Percentiles rank a stretch among this genome's conserved stretches.
Conservation (phyloP, 2,329 filamentous ascomycete genomes). For the Nothopassalora personata region DNA sequence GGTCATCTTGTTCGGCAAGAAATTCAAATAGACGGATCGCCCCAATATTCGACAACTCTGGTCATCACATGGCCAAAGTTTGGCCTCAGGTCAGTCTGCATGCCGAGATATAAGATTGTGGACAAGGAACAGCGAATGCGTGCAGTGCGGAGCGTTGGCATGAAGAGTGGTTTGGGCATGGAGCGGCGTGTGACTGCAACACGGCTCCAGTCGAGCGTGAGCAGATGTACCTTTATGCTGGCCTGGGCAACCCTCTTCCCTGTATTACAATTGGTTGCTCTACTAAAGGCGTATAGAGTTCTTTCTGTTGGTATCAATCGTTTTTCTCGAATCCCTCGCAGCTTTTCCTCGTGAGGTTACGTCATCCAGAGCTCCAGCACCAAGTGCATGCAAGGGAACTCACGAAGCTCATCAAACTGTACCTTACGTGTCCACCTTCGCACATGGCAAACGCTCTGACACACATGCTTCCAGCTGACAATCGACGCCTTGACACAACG, state of each 20-base stretch:
- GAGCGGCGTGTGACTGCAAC: slow-evolving; percentile 16
- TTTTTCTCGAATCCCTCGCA: background rate
- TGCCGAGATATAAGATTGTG: slow-evolving; percentile 29
- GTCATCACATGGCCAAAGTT: slow-evolving; percentile 9
- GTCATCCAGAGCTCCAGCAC: slow-evolving; percentile 1
- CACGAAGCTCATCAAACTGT: background rate
- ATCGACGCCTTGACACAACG: background rate
- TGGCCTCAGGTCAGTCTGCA: slow-evolving; percentile 21
- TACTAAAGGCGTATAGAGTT: slow-evolving; percentile 28
- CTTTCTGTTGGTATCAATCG: slow-evolving; percentile 10
- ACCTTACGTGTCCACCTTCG: slow-evolving; percentile 4
- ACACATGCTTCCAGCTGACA: background rate
- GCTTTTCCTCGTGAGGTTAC: slow-evolving; percentile 1
- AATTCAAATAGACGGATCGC: slow-evolving; percentile 64
- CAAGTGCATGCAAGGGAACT: background rate
- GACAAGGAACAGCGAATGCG: slow-evolving; percentile 19
- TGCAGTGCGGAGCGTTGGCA: slow-evolving; percentile 19
- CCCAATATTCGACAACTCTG: slow-evolving; percentile 11
- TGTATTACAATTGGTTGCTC: slow-evolving; percentile 33
- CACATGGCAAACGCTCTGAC: background rate
- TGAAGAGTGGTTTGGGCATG: slow-evolving; percentile 19
- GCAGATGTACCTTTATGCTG: slow-evolving; percentile 29
- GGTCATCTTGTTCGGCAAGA: slow-evolving; percentile 99
- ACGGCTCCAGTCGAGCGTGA: slow-evolving; percentile 20
- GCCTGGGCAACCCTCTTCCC: slow-evolving; percentile 28